Percentiles rank a stretch among this genome's conserved stretches.
phyloP scores from a whole-genome alignment of 108 stramenopile genomes.

The Cyclostephanos tholiformis region DNA sequence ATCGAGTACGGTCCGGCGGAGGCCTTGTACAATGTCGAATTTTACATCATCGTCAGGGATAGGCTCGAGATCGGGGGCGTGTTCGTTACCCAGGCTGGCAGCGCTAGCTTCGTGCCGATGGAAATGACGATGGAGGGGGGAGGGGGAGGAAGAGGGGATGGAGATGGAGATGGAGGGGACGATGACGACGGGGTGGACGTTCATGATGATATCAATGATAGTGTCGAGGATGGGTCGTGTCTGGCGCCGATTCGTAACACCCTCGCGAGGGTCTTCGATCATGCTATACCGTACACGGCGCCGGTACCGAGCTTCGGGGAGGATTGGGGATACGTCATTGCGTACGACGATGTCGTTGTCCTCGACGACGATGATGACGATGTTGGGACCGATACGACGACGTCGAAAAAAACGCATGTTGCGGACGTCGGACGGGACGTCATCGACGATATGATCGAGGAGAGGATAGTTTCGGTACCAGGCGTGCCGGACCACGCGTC shows the following conservation, averaged over 20 bases:
- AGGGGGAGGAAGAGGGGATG: slow-evolving; percentile 19
- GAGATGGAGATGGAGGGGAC: too few relatives aligned
- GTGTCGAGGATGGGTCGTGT: slow-evolving; percentile 37
- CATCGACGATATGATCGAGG: slow-evolving; percentile 56
- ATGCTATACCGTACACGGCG: slow-evolving; percentile 76
- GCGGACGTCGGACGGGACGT: slow-evolving; percentile 9
- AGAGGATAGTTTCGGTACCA: slow-evolving; percentile 42
- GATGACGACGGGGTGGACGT: neutral
- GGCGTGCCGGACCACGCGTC: slow-evolving; percentile 43
- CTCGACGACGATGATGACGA: slow-evolving; percentile 1
- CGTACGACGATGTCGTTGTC: slow-evolving; percentile 51
- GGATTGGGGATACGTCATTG: slow-evolving; percentile 93
- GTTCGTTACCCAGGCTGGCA: slow-evolving; percentile 87
- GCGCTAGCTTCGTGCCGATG: slow-evolving; percentile 57
- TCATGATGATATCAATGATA: too few relatives aligned
- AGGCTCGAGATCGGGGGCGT: slow-evolving; percentile 60
- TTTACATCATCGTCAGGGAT: slow-evolving; percentile 74
- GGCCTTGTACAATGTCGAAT: slow-evolving; percentile 89
- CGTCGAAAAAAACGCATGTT: slow-evolving; percentile 13
- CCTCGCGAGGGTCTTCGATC: slow-evolving; percentile 68
- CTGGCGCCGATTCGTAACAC: slow-evolving; percentile 87
- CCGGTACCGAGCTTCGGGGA: slow-evolving; percentile 86
- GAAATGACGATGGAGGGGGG: slow-evolving; percentile 53
- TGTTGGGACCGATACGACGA: too few relatives aligned
- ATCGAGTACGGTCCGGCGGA: slow-evolving; percentile 93